A percentile compares a stretch with the other conserved stretches of the same genome.
Evolutionary conservation across 306 rosid genomes (phyloP).

Genomic region (Castanea sativa): DNA sequence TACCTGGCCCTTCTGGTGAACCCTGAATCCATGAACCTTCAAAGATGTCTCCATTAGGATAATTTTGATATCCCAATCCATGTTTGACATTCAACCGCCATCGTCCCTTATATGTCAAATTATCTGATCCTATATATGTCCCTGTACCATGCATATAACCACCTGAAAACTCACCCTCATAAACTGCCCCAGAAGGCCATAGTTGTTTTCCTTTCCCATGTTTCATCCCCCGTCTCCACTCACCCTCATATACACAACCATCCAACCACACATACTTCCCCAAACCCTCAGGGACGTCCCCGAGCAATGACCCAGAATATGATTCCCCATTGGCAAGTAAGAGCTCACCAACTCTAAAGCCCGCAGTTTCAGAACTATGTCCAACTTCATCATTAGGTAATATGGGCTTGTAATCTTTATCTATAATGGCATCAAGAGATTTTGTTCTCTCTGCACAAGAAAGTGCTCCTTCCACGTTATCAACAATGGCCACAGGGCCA

Average conservation of each 20-base stretch:
- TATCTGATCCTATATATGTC: slow-evolving; percentile 53
- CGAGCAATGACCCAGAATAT: slow-evolving; percentile 76
- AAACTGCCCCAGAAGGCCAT: slow-evolving; percentile 72
- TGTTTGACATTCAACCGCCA: slow-evolving; percentile 93
- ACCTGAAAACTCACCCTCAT: slow-evolving; percentile 90
- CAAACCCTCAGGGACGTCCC: slow-evolving; percentile 72
- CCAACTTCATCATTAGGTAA: slow-evolving; percentile 48
- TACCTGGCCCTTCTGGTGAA: slow-evolving; percentile 91
- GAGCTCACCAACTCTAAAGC: slow-evolving; percentile 72
- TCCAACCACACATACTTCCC: slow-evolving; percentile 91
- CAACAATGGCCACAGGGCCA: slow-evolving; percentile 83
- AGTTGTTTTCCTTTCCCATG: slow-evolving; percentile 69
- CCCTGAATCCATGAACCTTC: slow-evolving; percentile 99
- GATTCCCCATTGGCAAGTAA: slow-evolving; percentile 66
- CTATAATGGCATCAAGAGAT: slow-evolving; percentile 60
- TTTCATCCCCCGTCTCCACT: slow-evolving; percentile 98
- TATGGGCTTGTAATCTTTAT: slow-evolving; percentile 32
- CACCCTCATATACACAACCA: slow-evolving; percentile 88
- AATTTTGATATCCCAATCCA: slow-evolving; percentile 88
- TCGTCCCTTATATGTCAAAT: slow-evolving; percentile 74
- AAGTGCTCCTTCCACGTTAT: slow-evolving; percentile 50
- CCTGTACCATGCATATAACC: slow-evolving; percentile 92
- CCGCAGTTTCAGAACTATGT: slow-evolving; percentile 56
- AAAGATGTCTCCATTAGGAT: slow-evolving; percentile 79
- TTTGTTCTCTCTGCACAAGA: slow-evolving; percentile 70